phyloP scores from a whole-genome alignment of 1,284 basidiomycete genomes.

The Fomitopsis palustris region DNA sequence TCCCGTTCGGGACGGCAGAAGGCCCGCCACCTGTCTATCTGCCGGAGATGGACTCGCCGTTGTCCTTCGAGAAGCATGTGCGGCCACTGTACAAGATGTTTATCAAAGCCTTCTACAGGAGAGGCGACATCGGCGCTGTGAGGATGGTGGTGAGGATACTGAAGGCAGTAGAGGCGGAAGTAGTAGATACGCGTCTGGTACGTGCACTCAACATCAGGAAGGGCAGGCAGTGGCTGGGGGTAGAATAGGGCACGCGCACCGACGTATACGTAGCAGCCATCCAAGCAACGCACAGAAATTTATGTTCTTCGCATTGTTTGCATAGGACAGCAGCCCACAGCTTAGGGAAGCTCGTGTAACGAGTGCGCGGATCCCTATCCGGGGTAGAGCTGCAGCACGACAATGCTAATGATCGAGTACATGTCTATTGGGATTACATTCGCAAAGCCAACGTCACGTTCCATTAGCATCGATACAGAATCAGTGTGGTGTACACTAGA shows the following conservation, averaged over 20 bases:
- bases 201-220: too few relatives aligned
- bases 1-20: slow-evolving; percentile 14
- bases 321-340: too few relatives aligned
- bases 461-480: not conserved
- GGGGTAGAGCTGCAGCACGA: too few relatives aligned
- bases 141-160: slow-evolving; percentile 52
- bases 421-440: too few relatives aligned
- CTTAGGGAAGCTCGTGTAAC: too few relatives aligned
- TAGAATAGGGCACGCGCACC: too few relatives aligned
- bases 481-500: not conserved
- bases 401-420: too few relatives aligned
- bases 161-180: slow-evolving; percentile 36
- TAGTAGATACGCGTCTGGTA: slow-evolving; percentile 5
- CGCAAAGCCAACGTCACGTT: not conserved
- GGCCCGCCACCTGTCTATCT: slow-evolving; percentile 22
- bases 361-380: too few relatives aligned
- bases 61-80: slow-evolving; percentile 54
- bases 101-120: slow-evolving; percentile 54
- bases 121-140: slow-evolving; percentile 51
- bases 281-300: too few relatives aligned
- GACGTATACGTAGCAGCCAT: too few relatives aligned
- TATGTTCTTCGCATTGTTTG: too few relatives aligned
- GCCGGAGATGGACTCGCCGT: slow-evolving; percentile 31
- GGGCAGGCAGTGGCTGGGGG: too few relatives aligned
- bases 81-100: slow-evolving; percentile 69